Evolutionary conservation across 768 basidiomycete species (phyloP).

Genomic region (Tylopilus plumbeoviolaceoides): DNA sequence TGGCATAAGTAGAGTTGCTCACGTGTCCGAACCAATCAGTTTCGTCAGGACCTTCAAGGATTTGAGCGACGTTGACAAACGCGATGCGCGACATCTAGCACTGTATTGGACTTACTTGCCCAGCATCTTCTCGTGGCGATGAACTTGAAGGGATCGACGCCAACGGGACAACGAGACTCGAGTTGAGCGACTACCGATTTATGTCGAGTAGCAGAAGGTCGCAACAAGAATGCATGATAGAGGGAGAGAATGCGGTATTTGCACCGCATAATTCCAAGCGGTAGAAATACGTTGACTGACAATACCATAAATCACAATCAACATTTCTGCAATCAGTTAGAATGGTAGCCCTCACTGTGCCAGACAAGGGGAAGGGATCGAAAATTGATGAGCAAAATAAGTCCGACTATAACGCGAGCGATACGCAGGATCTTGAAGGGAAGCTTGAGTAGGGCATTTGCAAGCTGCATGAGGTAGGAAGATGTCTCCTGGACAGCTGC

Average conservation of each 20-base stretch:
- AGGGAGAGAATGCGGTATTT: conserved; percentile 6
- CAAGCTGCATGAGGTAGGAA: not conserved
- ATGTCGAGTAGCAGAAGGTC: conserved; percentile 10
- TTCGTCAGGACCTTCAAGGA: conserved; percentile 14
- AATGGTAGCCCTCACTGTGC: conserved; percentile 8
- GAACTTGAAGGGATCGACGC: conserved; percentile 16
- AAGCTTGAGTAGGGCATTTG: not conserved
- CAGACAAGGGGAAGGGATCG: conserved; percentile 12
- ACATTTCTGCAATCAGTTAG: not conserved
- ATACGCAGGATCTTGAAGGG: not conserved
- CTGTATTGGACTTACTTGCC: conserved; percentile 12
- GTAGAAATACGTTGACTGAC: conserved; percentile 9
- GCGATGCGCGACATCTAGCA: not conserved
- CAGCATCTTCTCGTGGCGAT: conserved; percentile 1
- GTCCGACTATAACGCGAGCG: not conserved
- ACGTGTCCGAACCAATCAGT: conserved; percentile 18
- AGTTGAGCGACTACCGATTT: conserved; percentile 6
- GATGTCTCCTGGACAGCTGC: not conserved
- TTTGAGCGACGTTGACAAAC: conserved; percentile 1
- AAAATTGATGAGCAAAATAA: conserved; percentile 11
- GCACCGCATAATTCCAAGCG: conserved; percentile 9
- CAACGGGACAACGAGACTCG: conserved; percentile 14
- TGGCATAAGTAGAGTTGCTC: conserved; percentile 14
- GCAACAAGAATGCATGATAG: conserved; percentile 5
- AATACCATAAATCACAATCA: not conserved